phyloP scores from a whole-genome alignment of 176 grass and related monocot genomes.

The Oryza glumipatula region DNA sequence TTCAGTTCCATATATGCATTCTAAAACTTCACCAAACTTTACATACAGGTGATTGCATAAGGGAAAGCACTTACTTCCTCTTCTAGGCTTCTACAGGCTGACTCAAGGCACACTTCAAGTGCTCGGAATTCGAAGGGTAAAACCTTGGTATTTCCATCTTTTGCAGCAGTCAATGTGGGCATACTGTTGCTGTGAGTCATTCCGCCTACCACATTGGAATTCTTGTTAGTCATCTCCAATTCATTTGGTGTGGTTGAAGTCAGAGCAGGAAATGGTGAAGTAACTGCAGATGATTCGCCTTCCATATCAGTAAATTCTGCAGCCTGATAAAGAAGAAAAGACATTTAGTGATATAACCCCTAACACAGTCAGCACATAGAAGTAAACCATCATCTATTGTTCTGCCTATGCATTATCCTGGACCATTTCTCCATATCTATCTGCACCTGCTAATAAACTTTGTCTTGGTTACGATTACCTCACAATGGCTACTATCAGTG shows the following conservation, averaged over 20 bases:
- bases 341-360: slow-evolving; percentile 13
- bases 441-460: background rate
- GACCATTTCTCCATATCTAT: background rate
- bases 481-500: background rate
- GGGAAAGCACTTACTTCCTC: slow-evolving; percentile 63
- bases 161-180: slow-evolving; percentile 42
- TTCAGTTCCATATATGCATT: slow-evolving; percentile 5
- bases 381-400: background rate
- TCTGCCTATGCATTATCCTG: background rate
- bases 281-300: slow-evolving; percentile 52
- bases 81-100: slow-evolving; percentile 90
- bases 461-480: background rate
- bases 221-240: slow-evolving; percentile 60
- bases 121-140: slow-evolving; percentile 94
- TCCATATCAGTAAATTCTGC: slow-evolving; percentile 66
- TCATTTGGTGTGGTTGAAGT: slow-evolving; percentile 46
- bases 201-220: slow-evolving; percentile 34
- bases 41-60: slow-evolving; percentile 10
- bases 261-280: slow-evolving; percentile 56
- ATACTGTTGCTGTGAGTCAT: slow-evolving; percentile 50
- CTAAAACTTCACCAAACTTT: slow-evolving; percentile 21
- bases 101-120: slow-evolving; percentile 95
- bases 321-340: slow-evolving; percentile 28
- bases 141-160: slow-evolving; percentile 73
- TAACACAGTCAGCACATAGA: background rate